A percentile compares a stretch with the other conserved stretches of the same genome.
phyloP scores from a whole-genome alignment of 2,329 filamentous ascomycete genomes.

The Fusarium sp. region DNA sequence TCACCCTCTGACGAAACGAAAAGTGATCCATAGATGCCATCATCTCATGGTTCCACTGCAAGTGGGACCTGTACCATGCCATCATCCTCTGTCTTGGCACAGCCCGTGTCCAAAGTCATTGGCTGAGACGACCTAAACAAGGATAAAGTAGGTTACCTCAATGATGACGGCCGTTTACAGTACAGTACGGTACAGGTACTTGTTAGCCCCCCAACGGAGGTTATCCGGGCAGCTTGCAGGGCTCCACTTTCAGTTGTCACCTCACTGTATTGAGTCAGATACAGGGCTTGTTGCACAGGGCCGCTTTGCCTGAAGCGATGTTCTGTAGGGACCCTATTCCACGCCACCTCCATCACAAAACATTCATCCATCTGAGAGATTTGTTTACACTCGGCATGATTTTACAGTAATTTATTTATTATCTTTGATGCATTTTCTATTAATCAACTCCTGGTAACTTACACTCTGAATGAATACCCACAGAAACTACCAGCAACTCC shows the following conservation, averaged over 20 bases:
- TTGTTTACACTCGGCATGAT: neutral
- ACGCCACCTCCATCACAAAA: conserved; percentile 1
- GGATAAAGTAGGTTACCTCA: neutral
- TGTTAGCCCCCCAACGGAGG: neutral
- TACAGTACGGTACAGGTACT: neutral
- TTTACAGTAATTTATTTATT: too few species aligned
- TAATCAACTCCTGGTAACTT: neutral
- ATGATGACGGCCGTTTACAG: neutral
- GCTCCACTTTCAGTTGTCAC: neutral
- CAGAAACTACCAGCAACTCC: conserved; percentile 17
- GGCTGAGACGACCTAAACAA: neutral
- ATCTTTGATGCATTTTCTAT: too few species aligned
- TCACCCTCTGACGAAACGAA: neutral
- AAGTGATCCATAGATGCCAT: conserved; percentile 26
- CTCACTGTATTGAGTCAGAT: conserved; percentile 1
- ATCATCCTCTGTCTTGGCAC: conserved; percentile 2
- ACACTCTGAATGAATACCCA: neutral
- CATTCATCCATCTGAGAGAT: neutral
- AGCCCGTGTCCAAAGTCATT: neutral
- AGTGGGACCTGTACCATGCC: conserved; percentile 21
- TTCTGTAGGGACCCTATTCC: neutral
- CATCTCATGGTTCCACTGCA: conserved; percentile 25
- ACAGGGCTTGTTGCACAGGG: neutral
- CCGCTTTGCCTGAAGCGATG: conserved; percentile 1
- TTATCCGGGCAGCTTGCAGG: neutral